phyloP scores from a whole-genome alignment of 352 stramenopile genomes.

The Peronosclerospora sorghi region DNA sequence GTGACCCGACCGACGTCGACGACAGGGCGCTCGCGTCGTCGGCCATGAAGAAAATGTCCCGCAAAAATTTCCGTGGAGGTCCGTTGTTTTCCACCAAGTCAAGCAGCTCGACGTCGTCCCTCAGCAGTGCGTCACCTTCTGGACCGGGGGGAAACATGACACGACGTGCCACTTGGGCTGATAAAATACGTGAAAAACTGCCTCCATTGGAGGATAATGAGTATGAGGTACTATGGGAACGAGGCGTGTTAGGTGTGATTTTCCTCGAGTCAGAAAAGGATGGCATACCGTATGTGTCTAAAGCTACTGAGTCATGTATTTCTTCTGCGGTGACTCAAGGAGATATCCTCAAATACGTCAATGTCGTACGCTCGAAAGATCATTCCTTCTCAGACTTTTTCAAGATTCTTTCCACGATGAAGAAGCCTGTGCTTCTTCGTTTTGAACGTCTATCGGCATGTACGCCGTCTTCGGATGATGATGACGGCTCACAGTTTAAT shows the following conservation, averaged over 20 bases:
- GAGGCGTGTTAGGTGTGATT: constrained; percentile 76
- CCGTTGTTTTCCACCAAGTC: constrained; percentile 30
- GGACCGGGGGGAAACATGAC: constrained; percentile 5
- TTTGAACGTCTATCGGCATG: constrained; percentile 53
- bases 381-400: constrained; percentile 86
- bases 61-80: constrained; percentile 51
- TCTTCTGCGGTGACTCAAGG: constrained; percentile 53
- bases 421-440: constrained; percentile 78
- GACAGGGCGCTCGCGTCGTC: constrained; percentile 12
- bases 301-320: constrained; percentile 80
- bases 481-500: constrained; percentile 31
- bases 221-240: constrained; percentile 83
- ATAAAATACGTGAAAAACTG: constrained; percentile 74
- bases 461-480: constrained; percentile 41
- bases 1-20: constrained; percentile 1
- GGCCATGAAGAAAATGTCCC: constrained; percentile 60
- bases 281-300: constrained; percentile 79
- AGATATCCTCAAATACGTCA: constrained; percentile 80
- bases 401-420: constrained; percentile 84
- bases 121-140: constrained; percentile 13
- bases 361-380: constrained; percentile 75
- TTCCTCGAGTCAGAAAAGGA: constrained; percentile 81
- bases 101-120: constrained; percentile 5
- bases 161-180: constrained; percentile 50
- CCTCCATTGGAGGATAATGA: constrained; percentile 63